phyloP scores from a whole-genome alignment of 2,329 filamentous ascomycete genomes.

The Juglanconis oblonga region DNA sequence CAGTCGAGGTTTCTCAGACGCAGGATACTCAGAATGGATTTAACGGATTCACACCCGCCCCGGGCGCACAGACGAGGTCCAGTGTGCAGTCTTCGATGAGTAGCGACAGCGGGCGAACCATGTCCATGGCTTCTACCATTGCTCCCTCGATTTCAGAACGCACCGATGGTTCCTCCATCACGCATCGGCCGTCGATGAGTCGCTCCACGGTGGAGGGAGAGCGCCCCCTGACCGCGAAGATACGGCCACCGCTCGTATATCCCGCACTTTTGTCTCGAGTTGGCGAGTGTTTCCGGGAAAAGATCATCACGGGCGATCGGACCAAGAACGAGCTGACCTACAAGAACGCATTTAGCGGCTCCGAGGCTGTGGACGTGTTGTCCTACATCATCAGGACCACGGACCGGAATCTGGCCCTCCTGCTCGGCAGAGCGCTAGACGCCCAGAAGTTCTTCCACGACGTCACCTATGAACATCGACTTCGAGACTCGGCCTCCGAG shows the following conservation, averaged over 20 bases:
- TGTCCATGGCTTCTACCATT: slow-evolving; percentile 90
- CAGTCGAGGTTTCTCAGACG: slow-evolving; percentile 12
- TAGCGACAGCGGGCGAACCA: slow-evolving; percentile 59
- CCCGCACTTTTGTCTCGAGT: slow-evolving; percentile 92
- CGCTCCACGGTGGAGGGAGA: slow-evolving; percentile 52
- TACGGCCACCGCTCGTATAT: slow-evolving; percentile 81
- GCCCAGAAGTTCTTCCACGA: slow-evolving; percentile 99
- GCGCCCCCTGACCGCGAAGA: slow-evolving; percentile 59
- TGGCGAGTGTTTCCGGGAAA: slow-evolving; percentile 85
- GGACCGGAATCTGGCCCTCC: slow-evolving; percentile 86
- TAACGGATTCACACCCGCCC: slow-evolving; percentile 40
- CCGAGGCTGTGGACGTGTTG: slow-evolving; percentile 92
- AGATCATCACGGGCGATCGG: slow-evolving; percentile 80
- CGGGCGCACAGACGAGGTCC: slow-evolving; percentile 56
- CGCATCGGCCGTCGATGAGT: slow-evolving; percentile 56
- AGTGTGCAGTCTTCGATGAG: slow-evolving; percentile 59
- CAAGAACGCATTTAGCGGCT: slow-evolving; percentile 94
- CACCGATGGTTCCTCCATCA: slow-evolving; percentile 31
- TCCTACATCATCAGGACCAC: slow-evolving; percentile 97
- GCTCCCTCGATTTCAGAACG: slow-evolving; percentile 56
- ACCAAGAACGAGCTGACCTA: slow-evolving; percentile 97
- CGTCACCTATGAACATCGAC: slow-evolving; percentile 93
- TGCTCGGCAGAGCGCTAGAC: slow-evolving; percentile 87
- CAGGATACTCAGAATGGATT: slow-evolving; percentile 32
- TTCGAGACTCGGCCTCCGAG: slow-evolving; percentile 90